A percentile compares a stretch with the other conserved stretches of the same genome.
Conservation (phyloP, 192 early-diverging fungal species). For the Endogone sp. region DNA sequence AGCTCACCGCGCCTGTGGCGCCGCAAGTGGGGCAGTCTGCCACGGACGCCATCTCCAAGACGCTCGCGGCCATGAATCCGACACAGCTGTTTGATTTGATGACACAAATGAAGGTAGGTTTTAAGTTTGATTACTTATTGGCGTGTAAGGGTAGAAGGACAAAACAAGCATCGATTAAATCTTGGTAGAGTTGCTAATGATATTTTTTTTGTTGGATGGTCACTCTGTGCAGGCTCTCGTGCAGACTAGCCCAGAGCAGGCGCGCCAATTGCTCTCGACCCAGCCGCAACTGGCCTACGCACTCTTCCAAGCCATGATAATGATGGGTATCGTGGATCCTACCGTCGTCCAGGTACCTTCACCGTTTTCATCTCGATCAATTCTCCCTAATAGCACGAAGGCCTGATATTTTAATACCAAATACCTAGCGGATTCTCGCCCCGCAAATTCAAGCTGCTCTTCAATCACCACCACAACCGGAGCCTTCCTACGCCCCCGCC, state of each 20-base stretch:
- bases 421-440: conserved; percentile 2
- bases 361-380: not conserved
- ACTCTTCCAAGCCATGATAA: conserved; percentile 75
- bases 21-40: conserved; percentile 3
- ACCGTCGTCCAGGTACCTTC: conserved; percentile 46
- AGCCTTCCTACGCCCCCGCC: conserved; percentile 14
- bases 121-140: no score
- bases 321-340: conserved; percentile 76
- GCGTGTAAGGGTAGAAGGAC: not conserved
- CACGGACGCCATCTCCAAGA: conserved; percentile 50
- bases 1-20: conserved; percentile 8
- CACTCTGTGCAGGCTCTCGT: conserved; percentile 32
- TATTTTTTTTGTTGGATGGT: conserved; percentile 21
- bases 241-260: conserved; percentile 55
- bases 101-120: conserved; percentile 59
- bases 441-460: conserved; percentile 10
- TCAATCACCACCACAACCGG: conserved; percentile 25
- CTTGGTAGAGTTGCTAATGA: not conserved
- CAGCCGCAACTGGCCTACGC: conserved; percentile 85
- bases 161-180: not conserved
- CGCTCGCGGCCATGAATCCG: conserved; percentile 49
- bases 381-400: not conserved
- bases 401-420: not conserved
- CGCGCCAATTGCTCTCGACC: conserved; percentile 58
- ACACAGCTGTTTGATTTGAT: conserved; percentile 61